Percentiles rank a stretch among this genome's conserved stretches.
These are phyloP conservation scores for Aspergillus sclerotialis DNA, from an alignment of 2,329 filamentous ascomycete species.

Conservation along the genomic window DNA sequence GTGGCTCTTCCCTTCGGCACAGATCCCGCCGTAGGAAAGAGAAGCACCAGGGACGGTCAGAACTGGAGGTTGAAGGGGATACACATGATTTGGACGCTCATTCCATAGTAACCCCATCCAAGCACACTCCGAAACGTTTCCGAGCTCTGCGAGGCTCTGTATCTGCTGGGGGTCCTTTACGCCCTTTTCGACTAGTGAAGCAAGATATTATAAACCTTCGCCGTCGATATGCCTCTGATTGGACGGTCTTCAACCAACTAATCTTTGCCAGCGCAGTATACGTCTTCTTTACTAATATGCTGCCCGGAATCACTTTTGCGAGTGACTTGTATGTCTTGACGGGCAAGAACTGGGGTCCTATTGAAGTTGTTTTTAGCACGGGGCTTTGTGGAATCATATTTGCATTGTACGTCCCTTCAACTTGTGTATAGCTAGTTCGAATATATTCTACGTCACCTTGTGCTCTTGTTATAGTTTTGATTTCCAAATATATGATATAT, in stretches of 20 bases:
- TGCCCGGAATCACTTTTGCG: conserved; percentile 62
- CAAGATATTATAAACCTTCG: conserved; percentile 44
- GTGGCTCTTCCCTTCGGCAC: conserved; percentile 18
- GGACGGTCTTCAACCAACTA: conserved; percentile 57
- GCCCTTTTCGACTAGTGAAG: conserved; percentile 48
- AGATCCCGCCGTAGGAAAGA: conserved; percentile 15
- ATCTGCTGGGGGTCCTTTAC: conserved; percentile 36
- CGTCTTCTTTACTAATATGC: conserved; percentile 60
- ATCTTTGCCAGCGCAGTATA: conserved; percentile 58
- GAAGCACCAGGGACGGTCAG: conserved; percentile 8
- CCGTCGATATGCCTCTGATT: conserved; percentile 46
- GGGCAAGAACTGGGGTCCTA: conserved; percentile 57
- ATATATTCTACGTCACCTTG: no score
- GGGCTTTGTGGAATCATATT: conserved; percentile 59
- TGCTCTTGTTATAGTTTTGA: neutral
- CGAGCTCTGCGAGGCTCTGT: conserved; percentile 24
- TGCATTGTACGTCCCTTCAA: conserved; percentile 42
- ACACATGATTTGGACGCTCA: conserved; percentile 21
- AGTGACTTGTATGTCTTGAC: conserved; percentile 58
- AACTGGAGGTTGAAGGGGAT: conserved; percentile 7
- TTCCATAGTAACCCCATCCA: conserved; percentile 31
- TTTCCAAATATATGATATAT: neutral
- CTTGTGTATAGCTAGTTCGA: no score
- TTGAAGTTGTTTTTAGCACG: conserved; percentile 61
- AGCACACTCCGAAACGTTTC: conserved; percentile 28